Conservation (phyloP, 164 flowering plant genomes). For the Liriodendron chinense region DNA sequence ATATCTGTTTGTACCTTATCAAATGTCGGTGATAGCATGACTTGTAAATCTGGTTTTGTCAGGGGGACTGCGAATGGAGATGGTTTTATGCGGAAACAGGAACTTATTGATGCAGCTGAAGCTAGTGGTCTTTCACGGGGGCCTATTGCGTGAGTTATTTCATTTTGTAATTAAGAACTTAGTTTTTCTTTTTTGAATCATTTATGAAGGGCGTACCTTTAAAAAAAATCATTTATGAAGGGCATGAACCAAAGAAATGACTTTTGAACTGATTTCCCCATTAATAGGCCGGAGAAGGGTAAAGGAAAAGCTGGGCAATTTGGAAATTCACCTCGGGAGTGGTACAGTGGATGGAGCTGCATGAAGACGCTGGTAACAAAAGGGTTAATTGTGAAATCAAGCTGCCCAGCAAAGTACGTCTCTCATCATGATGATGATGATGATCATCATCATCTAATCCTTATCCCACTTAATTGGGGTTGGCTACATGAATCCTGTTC, state of each 20-base stretch:
- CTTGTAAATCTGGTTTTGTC: not conserved
- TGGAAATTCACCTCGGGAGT: slow-evolving; percentile 76
- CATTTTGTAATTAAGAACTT: not conserved
- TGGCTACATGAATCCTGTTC: too few relatives aligned
- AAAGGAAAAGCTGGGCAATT: slow-evolving; percentile 58
- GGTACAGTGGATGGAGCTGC: slow-evolving; percentile 97
- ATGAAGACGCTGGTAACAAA: slow-evolving; percentile 73
- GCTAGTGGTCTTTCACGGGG: slow-evolving; percentile 88
- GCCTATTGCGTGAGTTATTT: slow-evolving; percentile 59
- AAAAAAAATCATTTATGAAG: not conserved
- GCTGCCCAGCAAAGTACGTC: slow-evolving; percentile 85
- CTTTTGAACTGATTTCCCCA: slow-evolving; percentile 9
- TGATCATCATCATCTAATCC: too few relatives aligned
- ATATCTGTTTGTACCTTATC: not conserved
- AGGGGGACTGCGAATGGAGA: slow-evolving; percentile 60
- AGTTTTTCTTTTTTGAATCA: not conserved
- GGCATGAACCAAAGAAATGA: not conserved
- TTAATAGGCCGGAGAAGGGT: slow-evolving; percentile 67
- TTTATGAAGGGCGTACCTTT: not conserved
- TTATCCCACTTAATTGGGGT: too few relatives aligned
- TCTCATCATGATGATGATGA: not conserved
- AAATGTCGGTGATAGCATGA: not conserved
- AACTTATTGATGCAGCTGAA: slow-evolving; percentile 92
- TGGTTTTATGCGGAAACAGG: slow-evolving; percentile 81
- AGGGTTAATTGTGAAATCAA: slow-evolving; percentile 80